These are phyloP conservation scores for Cutaneotrichosporon arboriforme DNA, from an alignment of 1,284 basidiomycete species.

Conservation along the genomic window DNA sequence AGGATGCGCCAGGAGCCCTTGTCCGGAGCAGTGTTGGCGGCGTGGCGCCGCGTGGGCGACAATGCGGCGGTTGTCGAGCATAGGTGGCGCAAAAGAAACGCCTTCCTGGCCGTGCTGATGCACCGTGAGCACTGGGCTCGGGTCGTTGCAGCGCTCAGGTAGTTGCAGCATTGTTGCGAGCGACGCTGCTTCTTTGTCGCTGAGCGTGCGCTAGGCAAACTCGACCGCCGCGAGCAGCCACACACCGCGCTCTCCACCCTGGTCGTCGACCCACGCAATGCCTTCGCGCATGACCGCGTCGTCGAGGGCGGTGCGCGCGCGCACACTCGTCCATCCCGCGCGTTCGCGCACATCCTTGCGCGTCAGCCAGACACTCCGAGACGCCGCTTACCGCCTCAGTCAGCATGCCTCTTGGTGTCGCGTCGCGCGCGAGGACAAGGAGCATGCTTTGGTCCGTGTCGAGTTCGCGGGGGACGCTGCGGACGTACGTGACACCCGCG, in stretches of 20 bases:
- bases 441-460: slow-evolving; percentile 75
- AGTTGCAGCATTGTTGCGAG: too few species aligned
- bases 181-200: too few species aligned
- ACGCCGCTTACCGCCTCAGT: slow-evolving; percentile 50
- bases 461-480: slow-evolving; percentile 56
- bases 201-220: slow-evolving; percentile 21
- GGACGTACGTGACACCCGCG: slow-evolving; percentile 28
- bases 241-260: slow-evolving; percentile 51
- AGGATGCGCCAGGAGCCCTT: too few species aligned
- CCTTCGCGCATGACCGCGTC: slow-evolving; percentile 88
- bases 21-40: too few species aligned
- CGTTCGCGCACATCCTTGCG: slow-evolving; percentile 39
- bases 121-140: too few species aligned
- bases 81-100: too few species aligned
- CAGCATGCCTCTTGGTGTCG: slow-evolving; percentile 56
- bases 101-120: too few species aligned
- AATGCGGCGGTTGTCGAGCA: background rate
- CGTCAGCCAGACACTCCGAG: too few species aligned
- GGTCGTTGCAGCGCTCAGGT: too few species aligned
- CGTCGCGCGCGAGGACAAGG: slow-evolving; percentile 64
- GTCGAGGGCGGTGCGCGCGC: slow-evolving; percentile 71
- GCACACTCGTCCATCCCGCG: slow-evolving; percentile 71
- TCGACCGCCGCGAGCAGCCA: slow-evolving; percentile 39
- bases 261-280: slow-evolving; percentile 89
- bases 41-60: too few species aligned